Evolutionary conservation across 768 basidiomycete genomes (phyloP), one percentile per base, ranked within the genome.

Genomic region (Hypholoma sublateritium): DNA sequence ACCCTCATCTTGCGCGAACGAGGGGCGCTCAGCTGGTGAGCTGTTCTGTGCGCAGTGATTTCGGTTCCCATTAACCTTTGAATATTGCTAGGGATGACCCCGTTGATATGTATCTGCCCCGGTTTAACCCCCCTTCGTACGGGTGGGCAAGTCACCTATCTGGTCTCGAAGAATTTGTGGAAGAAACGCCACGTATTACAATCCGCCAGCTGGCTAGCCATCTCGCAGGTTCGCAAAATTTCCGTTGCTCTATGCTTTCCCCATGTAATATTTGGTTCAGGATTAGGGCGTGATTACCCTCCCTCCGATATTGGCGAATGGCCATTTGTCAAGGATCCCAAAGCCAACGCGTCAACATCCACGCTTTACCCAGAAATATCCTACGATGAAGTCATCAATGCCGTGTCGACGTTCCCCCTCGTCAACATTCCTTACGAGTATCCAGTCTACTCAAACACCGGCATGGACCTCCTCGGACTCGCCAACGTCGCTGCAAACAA

Each of bases 361-460:
- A 22, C 14, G 21, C 19, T 9, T 14, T 39, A n/a, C 21, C 9
- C 32, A 32, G 28, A 32, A 32, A 32, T 9, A 19, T 41, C 46
- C 9, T 63, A 65, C 41, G 62, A 72, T 25, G 44, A 63, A 3
- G 53, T 82, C 4, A 66, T 80, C 24, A 59, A 74, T 6, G 68
- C 74, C 0, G 63, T 82, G 4, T 65, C 71, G 0, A 59, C 68
- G 12, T 74, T 65, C 55, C 78, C 72, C 1, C 75, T 80, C 24
- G 67, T 76, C 17, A 70, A 75, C 17, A 65, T 75, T 1, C 82
- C 80, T 2, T 79, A 76, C 59, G 67, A 69, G 3, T 80, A 74
- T 59, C 80, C 85, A 2, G 76, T 94, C 12, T 95, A 95, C 69
- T 92, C 90, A 14, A 77, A 85, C 16, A 84, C 86, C 0, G 93